phyloP scores from a whole-genome alignment of 1,139 yeast species.

The Yamadazyma diospyri region DNA sequence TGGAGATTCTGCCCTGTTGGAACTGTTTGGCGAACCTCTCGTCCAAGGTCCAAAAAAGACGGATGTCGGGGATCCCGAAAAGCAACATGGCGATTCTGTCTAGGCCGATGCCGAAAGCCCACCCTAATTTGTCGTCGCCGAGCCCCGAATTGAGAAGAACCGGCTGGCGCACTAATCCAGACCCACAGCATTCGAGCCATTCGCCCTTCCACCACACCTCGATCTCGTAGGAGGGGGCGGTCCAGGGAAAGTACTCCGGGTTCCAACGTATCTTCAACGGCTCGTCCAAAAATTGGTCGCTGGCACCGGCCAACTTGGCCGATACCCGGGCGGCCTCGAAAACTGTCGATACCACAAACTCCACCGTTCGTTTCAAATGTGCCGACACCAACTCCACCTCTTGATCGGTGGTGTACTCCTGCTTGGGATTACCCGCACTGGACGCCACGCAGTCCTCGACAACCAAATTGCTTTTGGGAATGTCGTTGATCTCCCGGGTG shows the following conservation, averaged over 20 bases:
- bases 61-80: slow-evolving; percentile 92
- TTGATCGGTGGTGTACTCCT: slow-evolving; percentile 62
- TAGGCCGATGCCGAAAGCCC: slow-evolving; percentile 98
- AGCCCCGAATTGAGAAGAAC: slow-evolving; percentile 74
- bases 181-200: slow-evolving; percentile 97
- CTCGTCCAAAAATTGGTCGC: slow-evolving; percentile 59
- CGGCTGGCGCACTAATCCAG: slow-evolving; percentile 83
- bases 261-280: slow-evolving; percentile 93
- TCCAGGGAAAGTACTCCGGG: slow-evolving; percentile 97
- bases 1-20: slow-evolving; percentile 55
- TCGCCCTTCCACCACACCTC: slow-evolving; percentile 99
- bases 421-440: slow-evolving; percentile 73
- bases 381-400: slow-evolving; percentile 68
- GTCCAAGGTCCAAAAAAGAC: slow-evolving; percentile 89
- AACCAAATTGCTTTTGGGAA: slow-evolving; percentile 65
- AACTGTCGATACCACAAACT: slow-evolving; percentile 76
- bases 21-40: slow-evolving; percentile 77
- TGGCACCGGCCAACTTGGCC: slow-evolving; percentile 63
- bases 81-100: slow-evolving; percentile 95
- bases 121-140: slow-evolving; percentile 62
- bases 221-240: slow-evolving; percentile 97
- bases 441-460: slow-evolving; percentile 66
- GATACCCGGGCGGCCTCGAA: slow-evolving; percentile 71
- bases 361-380: slow-evolving; percentile 84
- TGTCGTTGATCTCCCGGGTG: slow-evolving; percentile 53